Evolutionary conservation across 345 rosid genomes (phyloP).

Genomic region (Gossypium longicalyx): DNA sequence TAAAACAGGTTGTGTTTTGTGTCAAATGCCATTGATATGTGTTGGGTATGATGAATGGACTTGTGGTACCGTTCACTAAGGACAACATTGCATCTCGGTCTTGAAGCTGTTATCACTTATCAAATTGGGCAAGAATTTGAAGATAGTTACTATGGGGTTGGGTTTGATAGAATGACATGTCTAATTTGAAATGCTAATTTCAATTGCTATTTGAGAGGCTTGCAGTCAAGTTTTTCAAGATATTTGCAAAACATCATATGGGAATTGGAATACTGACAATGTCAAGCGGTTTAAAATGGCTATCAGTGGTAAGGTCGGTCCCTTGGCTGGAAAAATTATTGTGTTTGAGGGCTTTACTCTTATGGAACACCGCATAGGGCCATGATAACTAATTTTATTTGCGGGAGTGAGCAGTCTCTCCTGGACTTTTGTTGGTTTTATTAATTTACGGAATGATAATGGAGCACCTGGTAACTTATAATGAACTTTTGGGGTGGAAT

Average conservation of each 20-base stretch:
- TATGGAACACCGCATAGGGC: slow-evolving; percentile 9
- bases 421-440: slow-evolving; percentile 10
- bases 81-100: slow-evolving; percentile 23
- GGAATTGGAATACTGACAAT: slow-evolving; percentile 4
- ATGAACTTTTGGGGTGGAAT: neutral
- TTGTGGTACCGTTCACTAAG: slow-evolving; percentile 14
- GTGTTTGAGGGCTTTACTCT: slow-evolving; percentile 15
- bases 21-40: slow-evolving; percentile 21
- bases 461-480: slow-evolving; percentile 16
- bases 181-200: slow-evolving; percentile 7
- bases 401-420: neutral
- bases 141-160: slow-evolving; percentile 14
- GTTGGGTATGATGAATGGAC: slow-evolving; percentile 18
- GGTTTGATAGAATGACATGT: slow-evolving; percentile 16
- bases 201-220: slow-evolving; percentile 12
- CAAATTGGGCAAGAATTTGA: slow-evolving; percentile 13
- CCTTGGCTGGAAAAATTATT: slow-evolving; percentile 11
- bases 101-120: slow-evolving; percentile 15
- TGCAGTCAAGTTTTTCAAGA: slow-evolving; percentile 7
- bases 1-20: slow-evolving; percentile 26
- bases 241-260: slow-evolving; percentile 6
- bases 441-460: slow-evolving; percentile 12
- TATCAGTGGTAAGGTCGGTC: slow-evolving; percentile 5
- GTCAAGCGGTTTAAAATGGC: slow-evolving; percentile 13
- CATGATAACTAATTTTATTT: slow-evolving; percentile 14